phyloP scores from a whole-genome alignment of 371 early-diverging fungal species.

The Mucor saturninus region DNA sequence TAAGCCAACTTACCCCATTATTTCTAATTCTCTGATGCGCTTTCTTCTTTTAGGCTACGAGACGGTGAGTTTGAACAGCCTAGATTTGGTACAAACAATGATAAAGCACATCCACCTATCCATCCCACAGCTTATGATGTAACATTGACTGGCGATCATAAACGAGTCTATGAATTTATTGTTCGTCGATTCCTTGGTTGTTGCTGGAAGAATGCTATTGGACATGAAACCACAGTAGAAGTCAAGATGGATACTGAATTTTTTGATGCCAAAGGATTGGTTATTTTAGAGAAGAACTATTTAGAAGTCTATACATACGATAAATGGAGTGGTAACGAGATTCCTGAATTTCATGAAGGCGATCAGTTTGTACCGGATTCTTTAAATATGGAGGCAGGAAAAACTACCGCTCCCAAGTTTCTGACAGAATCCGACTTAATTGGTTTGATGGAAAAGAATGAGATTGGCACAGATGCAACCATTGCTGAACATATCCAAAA shows the following conservation, averaged over 20 bases:
- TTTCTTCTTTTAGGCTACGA: slow-evolving; percentile 51
- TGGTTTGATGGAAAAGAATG: slow-evolving; percentile 95
- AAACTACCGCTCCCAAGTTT: slow-evolving; percentile 82
- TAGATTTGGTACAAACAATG: slow-evolving; percentile 91
- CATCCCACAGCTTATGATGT: slow-evolving; percentile 84
- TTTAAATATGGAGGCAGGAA: slow-evolving; percentile 70
- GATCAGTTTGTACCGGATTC: slow-evolving; percentile 75
- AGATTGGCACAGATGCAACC: slow-evolving; percentile 99
- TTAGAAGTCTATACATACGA: slow-evolving; percentile 97
- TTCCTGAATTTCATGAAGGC: slow-evolving; percentile 78
- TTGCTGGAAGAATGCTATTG: slow-evolving; percentile 95
- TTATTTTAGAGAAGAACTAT: slow-evolving; percentile 87
- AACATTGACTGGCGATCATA: slow-evolving; percentile 75
- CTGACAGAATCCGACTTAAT: slow-evolving; percentile 97
- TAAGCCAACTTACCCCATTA: slow-evolving; percentile 30
- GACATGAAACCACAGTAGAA: slow-evolving; percentile 82
- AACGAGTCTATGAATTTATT: slow-evolving; percentile 91
- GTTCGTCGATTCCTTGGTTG: slow-evolving; percentile 93
- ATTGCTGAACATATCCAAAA: slow-evolving; percentile 99
- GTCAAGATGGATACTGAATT: slow-evolving; percentile 71
- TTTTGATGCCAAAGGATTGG: slow-evolving; percentile 80
- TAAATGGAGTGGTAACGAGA: slow-evolving; percentile 79
- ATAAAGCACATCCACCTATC: slow-evolving; percentile 99
- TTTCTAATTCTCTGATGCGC: neutral
- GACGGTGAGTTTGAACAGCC: slow-evolving; percentile 84